Percentiles rank a stretch among this genome's conserved stretches.
Conservation (phyloP, 2,329 filamentous ascomycete genomes). For the Huntiella omanensis region DNA sequence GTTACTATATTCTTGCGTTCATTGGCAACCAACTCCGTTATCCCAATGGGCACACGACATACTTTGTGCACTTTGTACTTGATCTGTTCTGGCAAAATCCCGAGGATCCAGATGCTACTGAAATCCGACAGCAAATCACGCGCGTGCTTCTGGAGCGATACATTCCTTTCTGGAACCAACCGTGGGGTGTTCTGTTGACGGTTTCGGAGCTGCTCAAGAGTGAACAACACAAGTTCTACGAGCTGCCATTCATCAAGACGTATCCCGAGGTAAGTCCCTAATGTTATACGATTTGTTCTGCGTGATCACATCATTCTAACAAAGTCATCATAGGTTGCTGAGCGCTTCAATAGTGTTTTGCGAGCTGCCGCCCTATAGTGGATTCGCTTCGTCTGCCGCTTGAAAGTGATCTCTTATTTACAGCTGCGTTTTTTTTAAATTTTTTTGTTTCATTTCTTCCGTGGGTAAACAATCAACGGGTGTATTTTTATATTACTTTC, state of each 20-base stretch:
- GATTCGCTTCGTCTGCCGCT: background rate
- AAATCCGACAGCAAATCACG: constrained; percentile 79
- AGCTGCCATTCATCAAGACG: constrained; percentile 77
- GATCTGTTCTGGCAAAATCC: constrained; percentile 67
- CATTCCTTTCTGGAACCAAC: constrained; percentile 77
- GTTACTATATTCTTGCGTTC: constrained; percentile 68
- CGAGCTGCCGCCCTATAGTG: background rate
- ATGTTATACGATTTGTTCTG: background rate
- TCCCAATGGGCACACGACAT: constrained; percentile 77
- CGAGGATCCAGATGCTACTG: constrained; percentile 54
- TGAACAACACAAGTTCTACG: constrained; percentile 73
- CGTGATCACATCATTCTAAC: background rate
- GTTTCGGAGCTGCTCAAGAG: constrained; percentile 84
- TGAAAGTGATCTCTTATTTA: background rate
- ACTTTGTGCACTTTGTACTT: constrained; percentile 72
- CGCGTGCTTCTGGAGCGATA: constrained; percentile 75
- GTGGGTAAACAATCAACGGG: background rate
- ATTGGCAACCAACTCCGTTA: constrained; percentile 86
- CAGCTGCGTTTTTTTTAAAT: background rate
- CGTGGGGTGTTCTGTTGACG: constrained; percentile 84
- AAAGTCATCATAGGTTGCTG: constrained; percentile 15
- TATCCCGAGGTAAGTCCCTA: constrained; percentile 53
- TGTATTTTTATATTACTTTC: background rate
- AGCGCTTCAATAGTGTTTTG: constrained; percentile 18
- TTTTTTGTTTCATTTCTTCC: background rate